These are phyloP conservation scores for Populus pruinosa DNA, from an alignment of 345 rosid species.

Conservation along the genomic window DNA sequence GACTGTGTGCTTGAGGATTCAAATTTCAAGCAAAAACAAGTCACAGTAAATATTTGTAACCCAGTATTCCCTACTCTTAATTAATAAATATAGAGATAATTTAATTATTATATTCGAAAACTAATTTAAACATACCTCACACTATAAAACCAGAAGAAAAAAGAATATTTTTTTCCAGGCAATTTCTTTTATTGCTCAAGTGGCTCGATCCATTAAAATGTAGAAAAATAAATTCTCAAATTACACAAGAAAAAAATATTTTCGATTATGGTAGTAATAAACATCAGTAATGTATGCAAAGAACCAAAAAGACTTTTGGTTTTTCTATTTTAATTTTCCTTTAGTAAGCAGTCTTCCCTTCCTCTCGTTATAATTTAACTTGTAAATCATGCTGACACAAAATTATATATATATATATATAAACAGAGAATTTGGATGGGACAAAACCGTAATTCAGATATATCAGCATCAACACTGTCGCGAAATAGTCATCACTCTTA, in stretches of 20 bases:
- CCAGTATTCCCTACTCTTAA: too few species aligned
- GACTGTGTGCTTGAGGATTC: too few species aligned
- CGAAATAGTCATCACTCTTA: constrained; percentile 24
- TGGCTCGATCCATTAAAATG: background rate
- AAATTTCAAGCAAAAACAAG: too few species aligned
- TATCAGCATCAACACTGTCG: background rate
- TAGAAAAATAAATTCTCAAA: background rate
- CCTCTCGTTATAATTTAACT: background rate
- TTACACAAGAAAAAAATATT: background rate
- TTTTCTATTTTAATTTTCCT: background rate
- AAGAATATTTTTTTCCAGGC: too few species aligned
- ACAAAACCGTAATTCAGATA: constrained; percentile 20
- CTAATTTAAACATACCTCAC: too few species aligned
- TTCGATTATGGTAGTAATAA: background rate
- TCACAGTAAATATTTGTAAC: too few species aligned
- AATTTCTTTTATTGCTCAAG: too few species aligned
- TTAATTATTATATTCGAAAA: too few species aligned
- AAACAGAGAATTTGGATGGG: constrained; percentile 16
- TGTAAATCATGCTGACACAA: background rate
- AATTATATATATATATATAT: background rate
- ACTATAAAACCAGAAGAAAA: too few species aligned
- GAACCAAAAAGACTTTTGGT: background rate
- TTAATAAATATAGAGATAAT: too few species aligned
- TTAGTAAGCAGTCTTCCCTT: too few species aligned
- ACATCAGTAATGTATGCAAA: background rate